Evolutionary conservation across 2,329 filamentous ascomycete genomes (phyloP), one percentile per base, ranked within the genome.

Genomic region (Pseudogymnoascus sp.): DNA sequence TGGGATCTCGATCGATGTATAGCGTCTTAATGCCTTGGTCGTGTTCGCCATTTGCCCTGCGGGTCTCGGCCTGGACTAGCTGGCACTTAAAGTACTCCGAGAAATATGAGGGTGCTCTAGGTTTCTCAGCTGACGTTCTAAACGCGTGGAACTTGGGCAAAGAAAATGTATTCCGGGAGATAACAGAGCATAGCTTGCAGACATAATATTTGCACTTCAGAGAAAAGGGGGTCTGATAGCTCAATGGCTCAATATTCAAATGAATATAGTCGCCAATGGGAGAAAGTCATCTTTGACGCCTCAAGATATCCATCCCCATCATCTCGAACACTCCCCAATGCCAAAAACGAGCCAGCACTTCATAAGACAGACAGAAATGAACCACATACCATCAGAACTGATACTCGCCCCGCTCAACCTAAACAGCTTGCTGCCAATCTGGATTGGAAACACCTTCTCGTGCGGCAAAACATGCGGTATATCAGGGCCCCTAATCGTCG

Each of bases 1-100:
- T 80, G 0, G 93, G 92, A 74, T 97, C 93, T 65, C 93, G 88
- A 74, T 97, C 93, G 71, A 97, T 97, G 76, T 97, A 97, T 6
- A 97, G 80, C 0, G 93, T 96, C 67, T 89, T 86, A 63, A 96
- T 78, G 2, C 45, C 45, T 7, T 59, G 55, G 11, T 37, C 33
- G n/a, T 55, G 76, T 39, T 69, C 65, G 26, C 68, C 75, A 61
- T 77, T 78, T 43, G 75, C 75, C 62, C 85, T 80, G 63, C 81
- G 81, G 55, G 83, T 80, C 64, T 85, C 81, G 59, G 83, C 87
- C 68, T 80, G 77, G 63, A 83, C 82, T 41, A 97, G 76, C 76
- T 97, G 92, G 69, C 90, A 90, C 68, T 87, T 82, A 75, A 97
- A 97, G 78, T 94, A 97, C 69, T 91, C 88, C 19, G 93, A 96